Evolutionary conservation across 768 basidiomycete species (phyloP).

Genomic region (Clathrus columnatus): DNA sequence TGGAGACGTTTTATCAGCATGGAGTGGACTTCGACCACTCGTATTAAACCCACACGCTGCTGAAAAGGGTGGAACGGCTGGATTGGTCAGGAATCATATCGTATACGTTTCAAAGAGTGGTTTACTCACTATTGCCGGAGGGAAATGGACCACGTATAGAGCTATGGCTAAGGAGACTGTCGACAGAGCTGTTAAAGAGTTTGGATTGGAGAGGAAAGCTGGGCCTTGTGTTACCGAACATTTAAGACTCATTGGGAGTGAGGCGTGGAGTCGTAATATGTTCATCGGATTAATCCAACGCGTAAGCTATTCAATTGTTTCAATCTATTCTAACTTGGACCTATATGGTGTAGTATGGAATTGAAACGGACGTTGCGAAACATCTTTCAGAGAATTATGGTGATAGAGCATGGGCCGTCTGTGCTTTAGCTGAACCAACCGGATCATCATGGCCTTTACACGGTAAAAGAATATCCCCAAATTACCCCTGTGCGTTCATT

Average conservation of each 20-base stretch:
- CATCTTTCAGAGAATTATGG: conserved; percentile 93
- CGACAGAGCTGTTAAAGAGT: conserved; percentile 75
- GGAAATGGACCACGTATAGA: conserved; percentile 98
- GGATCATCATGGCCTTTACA: conserved; percentile 81
- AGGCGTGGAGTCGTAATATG: conserved; percentile 94
- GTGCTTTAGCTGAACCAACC: conserved; percentile 68
- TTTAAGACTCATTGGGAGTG: conserved; percentile 80
- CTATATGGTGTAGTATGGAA: conserved; percentile 52
- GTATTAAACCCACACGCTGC: conserved; percentile 63
- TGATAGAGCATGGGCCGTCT: conserved; percentile 93
- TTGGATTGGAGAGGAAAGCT: conserved; percentile 47
- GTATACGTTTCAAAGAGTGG: conserved; percentile 75
- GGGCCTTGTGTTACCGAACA: conserved; percentile 70
- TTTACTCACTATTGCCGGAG: conserved; percentile 89
- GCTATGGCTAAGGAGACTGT: conserved; percentile 95
- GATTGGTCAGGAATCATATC: conserved; percentile 89
- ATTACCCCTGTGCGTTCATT: conserved; percentile 69
- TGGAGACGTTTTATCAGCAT: conserved; percentile 91
- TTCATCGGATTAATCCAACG: conserved; percentile 92
- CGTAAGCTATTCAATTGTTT: conserved; percentile 34
- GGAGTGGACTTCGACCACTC: conserved; percentile 87
- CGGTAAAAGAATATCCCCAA: conserved; percentile 58
- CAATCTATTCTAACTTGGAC: background rate
- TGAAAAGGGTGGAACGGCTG: conserved; percentile 64
- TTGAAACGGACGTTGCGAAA: conserved; percentile 86